Conservation (phyloP, 1,139 yeast genomes). For the Diutina scorzettiae region DNA sequence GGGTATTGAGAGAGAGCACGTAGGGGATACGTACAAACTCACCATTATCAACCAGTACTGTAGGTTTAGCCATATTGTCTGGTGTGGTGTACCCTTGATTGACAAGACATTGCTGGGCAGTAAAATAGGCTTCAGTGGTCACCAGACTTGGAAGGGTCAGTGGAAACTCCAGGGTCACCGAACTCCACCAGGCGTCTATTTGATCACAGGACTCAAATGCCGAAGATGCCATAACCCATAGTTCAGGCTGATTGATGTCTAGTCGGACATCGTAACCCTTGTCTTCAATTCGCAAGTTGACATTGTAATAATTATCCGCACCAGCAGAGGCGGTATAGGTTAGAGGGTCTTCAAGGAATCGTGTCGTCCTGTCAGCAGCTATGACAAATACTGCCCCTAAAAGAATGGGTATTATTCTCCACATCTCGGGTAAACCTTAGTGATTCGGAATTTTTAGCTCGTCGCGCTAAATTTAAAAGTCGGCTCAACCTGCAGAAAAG, state of each 20-base stretch:
- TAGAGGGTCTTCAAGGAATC: background rate
- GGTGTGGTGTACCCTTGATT: background rate
- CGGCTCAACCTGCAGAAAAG: too few relatives aligned
- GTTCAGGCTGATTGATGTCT: conserved; percentile 3
- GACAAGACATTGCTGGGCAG: background rate
- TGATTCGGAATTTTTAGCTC: too few relatives aligned
- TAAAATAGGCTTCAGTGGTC: background rate
- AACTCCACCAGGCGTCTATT: background rate
- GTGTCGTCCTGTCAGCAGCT: background rate
- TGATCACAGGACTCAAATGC: background rate
- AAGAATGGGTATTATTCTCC: too few relatives aligned
- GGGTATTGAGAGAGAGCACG: background rate
- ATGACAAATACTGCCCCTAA: too few relatives aligned
- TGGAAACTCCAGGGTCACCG: background rate
- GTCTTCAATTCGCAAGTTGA: background rate
- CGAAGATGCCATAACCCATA: background rate
- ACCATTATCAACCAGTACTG: background rate
- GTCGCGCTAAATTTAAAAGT: too few relatives aligned
- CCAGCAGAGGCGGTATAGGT: background rate
- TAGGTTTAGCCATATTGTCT: background rate
- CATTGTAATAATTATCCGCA: background rate
- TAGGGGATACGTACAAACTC: background rate
- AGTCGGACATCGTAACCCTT: background rate
- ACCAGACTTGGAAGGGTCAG: background rate
- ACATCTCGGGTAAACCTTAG: too few relatives aligned